These are phyloP conservation scores for Aethionema arabicum DNA, from an alignment of 345 rosid genomes.

Conservation along the genomic window DNA sequence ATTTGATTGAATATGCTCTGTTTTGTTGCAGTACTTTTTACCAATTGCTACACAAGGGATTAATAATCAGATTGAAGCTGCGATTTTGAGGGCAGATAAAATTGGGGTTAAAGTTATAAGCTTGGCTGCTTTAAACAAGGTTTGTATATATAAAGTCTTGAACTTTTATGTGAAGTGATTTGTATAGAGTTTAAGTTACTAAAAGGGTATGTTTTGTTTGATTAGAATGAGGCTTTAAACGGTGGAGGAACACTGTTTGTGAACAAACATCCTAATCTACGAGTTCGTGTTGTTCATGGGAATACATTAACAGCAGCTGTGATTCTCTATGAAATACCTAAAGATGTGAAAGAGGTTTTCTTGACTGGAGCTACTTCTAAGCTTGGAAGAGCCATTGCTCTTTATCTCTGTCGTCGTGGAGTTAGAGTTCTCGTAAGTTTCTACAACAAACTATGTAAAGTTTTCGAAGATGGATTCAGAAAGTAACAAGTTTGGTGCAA, in stretches of 20 bases:
- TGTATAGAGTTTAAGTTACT: not conserved
- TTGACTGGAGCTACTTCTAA: conserved; percentile 97
- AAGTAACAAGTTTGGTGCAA: conserved; percentile 1
- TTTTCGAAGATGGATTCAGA: not conserved
- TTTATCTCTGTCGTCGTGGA: conserved; percentile 76
- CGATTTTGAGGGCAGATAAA: conserved; percentile 75
- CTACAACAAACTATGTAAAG: not conserved
- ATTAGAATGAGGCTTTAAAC: conserved; percentile 87
- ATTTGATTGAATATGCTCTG: not conserved
- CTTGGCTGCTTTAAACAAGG: conserved; percentile 75
- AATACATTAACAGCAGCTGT: conserved; percentile 98
- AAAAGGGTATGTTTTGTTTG: conserved; percentile 7
- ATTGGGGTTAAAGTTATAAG: conserved; percentile 91
- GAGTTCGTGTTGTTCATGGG: conserved; percentile 92
- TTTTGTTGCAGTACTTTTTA: conserved; percentile 82
- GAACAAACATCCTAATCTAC: conserved; percentile 71
- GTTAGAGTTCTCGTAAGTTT: conserved; percentile 81
- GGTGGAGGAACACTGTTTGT: conserved; percentile 96
- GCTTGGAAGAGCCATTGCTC: conserved; percentile 96
- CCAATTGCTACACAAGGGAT: conserved; percentile 89
- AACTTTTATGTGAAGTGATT: conserved; percentile 8
- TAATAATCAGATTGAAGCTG: conserved; percentile 73
- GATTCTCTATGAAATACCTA: conserved; percentile 70
- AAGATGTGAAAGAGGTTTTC: conserved; percentile 79
- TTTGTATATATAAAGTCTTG: conserved; percentile 10